These are phyloP conservation scores for Aspergillus eucalypticola DNA, from an alignment of 2,329 filamentous ascomycete genomes.

Conservation along the genomic window DNA sequence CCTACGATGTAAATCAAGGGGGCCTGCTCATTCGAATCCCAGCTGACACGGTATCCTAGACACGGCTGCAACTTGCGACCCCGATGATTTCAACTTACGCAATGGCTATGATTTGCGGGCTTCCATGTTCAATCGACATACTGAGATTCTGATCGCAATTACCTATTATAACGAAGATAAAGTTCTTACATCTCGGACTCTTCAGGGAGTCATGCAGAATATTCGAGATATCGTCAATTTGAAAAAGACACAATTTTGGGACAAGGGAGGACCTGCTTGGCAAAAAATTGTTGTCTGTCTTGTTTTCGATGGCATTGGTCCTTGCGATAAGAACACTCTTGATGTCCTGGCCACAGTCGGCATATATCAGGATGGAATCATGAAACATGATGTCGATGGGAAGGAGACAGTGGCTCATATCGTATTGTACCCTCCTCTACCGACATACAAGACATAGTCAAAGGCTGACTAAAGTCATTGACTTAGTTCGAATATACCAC, in stretches of 20 bases:
- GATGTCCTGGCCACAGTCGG: constrained; percentile 92
- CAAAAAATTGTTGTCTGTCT: constrained; percentile 98
- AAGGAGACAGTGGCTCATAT: constrained; percentile 96
- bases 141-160: constrained; percentile 93
- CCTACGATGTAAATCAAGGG: constrained; percentile 69
- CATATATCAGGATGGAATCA: constrained; percentile 95
- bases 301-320: constrained; percentile 97
- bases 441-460: too few species aligned
- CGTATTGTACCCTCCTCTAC: constrained; percentile 6
- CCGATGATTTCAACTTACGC: constrained; percentile 97
- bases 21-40: neutral
- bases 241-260: constrained; percentile 99
- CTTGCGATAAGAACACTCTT: constrained; percentile 91
- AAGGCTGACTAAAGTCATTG: too few species aligned
- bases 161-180: constrained; percentile 99
- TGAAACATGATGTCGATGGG: constrained; percentile 97
- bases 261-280: constrained; percentile 97
- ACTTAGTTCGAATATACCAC: constrained; percentile 87
- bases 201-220: constrained; percentile 98
- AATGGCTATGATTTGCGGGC: constrained; percentile 98
- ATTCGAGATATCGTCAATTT: constrained; percentile 97
- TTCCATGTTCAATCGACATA: constrained; percentile 98
- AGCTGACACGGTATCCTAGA: constrained; percentile 48
- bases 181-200: constrained; percentile 81
- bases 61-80: constrained; percentile 95